Evolutionary conservation across 108 stramenopile species (phyloP).

Genomic region (Poteriospumella lacustris): DNA sequence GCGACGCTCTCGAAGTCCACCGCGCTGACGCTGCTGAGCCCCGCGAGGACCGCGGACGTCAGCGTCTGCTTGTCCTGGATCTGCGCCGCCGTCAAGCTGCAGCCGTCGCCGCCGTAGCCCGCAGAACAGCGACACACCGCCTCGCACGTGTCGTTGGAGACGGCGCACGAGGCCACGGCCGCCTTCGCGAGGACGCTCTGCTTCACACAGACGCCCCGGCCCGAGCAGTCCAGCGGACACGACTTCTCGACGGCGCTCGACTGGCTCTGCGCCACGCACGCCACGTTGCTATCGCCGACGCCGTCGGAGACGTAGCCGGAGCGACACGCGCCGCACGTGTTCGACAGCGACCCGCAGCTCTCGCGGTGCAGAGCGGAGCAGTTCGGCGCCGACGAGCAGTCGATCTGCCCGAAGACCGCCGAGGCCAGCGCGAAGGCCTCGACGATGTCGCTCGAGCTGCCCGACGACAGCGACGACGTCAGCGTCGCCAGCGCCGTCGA

Average conservation of each 20-base stretch:
- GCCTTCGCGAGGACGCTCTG: background rate
- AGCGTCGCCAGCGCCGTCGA: too few species aligned
- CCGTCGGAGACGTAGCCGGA: background rate
- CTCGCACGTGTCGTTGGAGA: background rate
- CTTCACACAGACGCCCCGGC: background rate
- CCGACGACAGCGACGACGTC: too few species aligned
- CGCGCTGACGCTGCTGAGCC: background rate
- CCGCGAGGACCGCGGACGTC: background rate
- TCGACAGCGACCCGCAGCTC: background rate
- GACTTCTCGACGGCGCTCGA: background rate
- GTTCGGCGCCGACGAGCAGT: slow-evolving; percentile 14
- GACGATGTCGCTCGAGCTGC: too few species aligned
- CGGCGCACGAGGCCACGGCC: background rate
- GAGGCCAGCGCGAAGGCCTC: too few species aligned
- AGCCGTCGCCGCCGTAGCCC: background rate
- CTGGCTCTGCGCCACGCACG: background rate
- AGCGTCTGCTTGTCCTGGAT: background rate
- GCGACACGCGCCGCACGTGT: background rate
- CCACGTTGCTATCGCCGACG: background rate
- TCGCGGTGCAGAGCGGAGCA: slow-evolving; percentile 11
- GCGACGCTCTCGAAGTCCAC: too few species aligned
- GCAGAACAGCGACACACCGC: background rate
- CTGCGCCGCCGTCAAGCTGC: background rate
- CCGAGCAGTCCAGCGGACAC: background rate
- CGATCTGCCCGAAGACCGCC: too few species aligned